Percentiles rank a stretch among this genome's conserved stretches.
Conservation (phyloP, 176 grass and related monocot species). For the Zoysia japonica region DNA sequence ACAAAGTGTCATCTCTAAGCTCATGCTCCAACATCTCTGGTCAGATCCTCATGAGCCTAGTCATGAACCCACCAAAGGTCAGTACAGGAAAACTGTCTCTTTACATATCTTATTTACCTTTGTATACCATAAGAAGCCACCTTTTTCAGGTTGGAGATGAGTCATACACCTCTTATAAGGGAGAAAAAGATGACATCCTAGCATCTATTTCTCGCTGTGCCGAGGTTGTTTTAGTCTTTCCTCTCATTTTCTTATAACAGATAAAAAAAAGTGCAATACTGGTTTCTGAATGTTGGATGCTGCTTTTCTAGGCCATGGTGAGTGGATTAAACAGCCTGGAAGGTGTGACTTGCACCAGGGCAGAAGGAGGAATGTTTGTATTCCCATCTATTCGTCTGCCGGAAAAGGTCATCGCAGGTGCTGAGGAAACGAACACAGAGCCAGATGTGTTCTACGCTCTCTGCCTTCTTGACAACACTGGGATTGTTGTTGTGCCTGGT, state of each 20-base stretch:
- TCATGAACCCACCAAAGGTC: constrained; percentile 73
- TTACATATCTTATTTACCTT: neutral
- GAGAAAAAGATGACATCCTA: constrained; percentile 58
- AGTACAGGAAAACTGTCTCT: constrained; percentile 9
- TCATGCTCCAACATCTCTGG: constrained; percentile 62
- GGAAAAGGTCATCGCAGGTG: constrained; percentile 60
- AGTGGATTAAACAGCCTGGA: constrained; percentile 67
- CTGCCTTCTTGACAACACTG: constrained; percentile 63
- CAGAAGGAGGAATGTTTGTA: constrained; percentile 85
- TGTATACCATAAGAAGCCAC: constrained; percentile 4
- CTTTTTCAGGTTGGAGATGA: constrained; percentile 73
- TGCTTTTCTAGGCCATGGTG: constrained; percentile 58
- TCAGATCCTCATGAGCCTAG: constrained; percentile 62
- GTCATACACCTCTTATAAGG: constrained; percentile 58
- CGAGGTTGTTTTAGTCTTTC: constrained; percentile 45
- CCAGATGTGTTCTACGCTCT: constrained; percentile 78
- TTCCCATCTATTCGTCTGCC: constrained; percentile 68
- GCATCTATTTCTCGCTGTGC: constrained; percentile 65
- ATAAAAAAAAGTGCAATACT: neutral
- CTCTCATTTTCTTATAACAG: neutral
- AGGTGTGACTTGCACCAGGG: constrained; percentile 73
- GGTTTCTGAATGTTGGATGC: neutral
- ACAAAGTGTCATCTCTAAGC: constrained; percentile 67
- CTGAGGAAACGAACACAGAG: constrained; percentile 48
- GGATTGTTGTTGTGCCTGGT: constrained; percentile 71